These are phyloP conservation scores for Macroventuria anomochaeta DNA, from an alignment of 2,329 filamentous ascomycete species.

Conservation along the genomic window DNA sequence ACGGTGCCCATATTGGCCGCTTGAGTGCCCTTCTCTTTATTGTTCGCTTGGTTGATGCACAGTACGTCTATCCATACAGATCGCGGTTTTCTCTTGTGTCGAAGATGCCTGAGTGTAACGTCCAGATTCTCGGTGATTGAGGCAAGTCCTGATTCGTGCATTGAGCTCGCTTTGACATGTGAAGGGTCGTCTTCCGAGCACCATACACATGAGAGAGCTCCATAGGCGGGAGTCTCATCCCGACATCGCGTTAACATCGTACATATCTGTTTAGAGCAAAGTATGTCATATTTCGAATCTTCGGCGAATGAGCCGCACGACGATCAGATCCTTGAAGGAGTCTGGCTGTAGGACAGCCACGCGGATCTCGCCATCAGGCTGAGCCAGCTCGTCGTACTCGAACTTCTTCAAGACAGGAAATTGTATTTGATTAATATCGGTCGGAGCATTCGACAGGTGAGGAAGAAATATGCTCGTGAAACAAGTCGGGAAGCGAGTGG, in stretches of 20 bases:
- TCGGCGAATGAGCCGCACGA: neutral
- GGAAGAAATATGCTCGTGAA: no score
- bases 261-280: no score
- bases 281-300: neutral
- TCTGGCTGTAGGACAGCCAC: neutral
- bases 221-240: neutral
- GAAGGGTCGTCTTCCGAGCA: neutral
- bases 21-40: neutral
- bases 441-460: no score
- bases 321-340: neutral
- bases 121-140: neutral
- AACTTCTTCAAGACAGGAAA: neutral
- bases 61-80: neutral
- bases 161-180: neutral
- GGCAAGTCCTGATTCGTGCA: neutral
- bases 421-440: no score
- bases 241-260: neutral
- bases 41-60: neutral
- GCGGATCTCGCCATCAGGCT: neutral
- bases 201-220: neutral
- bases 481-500: no score
- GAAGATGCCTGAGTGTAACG: neutral
- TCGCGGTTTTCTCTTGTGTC: neutral
- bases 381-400: neutral
- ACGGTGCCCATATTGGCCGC: neutral